phyloP scores from a whole-genome alignment of 129 eudicot genomes.

The Dittrichia graveolens region DNA sequence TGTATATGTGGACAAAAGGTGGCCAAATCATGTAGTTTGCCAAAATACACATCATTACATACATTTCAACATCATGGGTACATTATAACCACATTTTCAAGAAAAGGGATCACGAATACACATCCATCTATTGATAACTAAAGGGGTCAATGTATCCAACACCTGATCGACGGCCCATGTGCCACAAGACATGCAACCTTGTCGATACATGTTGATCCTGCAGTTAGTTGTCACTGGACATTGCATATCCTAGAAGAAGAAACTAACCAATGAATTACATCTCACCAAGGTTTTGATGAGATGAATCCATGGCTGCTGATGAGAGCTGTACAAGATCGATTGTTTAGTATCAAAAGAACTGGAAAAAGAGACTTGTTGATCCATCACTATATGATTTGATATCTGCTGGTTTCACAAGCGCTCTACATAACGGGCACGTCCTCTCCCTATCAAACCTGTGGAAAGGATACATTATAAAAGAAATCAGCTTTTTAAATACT shows the following conservation, averaged over 20 bases:
- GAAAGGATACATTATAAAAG: neutral
- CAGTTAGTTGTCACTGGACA: neutral
- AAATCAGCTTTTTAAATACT: too few species aligned
- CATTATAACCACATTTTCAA: too few species aligned
- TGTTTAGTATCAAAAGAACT: slow-evolving; percentile 42
- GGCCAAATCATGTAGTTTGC: too few species aligned
- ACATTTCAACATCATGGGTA: slow-evolving; percentile 3
- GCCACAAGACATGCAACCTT: neutral
- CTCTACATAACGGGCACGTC: slow-evolving; percentile 60
- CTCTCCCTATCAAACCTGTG: slow-evolving; percentile 59
- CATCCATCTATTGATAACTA: neutral
- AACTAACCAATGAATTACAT: neutral
- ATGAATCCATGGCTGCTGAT: neutral
- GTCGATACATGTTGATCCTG: neutral
- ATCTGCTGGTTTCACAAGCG: slow-evolving; percentile 51
- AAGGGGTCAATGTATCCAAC: slow-evolving; percentile 8
- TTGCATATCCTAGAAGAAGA: neutral
- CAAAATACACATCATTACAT: slow-evolving; percentile 8
- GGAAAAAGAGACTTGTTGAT: slow-evolving; percentile 55
- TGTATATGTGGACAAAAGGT: too few species aligned
- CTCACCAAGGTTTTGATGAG: neutral
- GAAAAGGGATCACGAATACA: neutral
- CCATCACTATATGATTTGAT: slow-evolving; percentile 57
- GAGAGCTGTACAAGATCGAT: slow-evolving; percentile 2
- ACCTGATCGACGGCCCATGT: neutral